These are phyloP conservation scores for Aspergillus homomorphus DNA, from an alignment of 495 filamentous ascomycete species.

Conservation along the genomic window DNA sequence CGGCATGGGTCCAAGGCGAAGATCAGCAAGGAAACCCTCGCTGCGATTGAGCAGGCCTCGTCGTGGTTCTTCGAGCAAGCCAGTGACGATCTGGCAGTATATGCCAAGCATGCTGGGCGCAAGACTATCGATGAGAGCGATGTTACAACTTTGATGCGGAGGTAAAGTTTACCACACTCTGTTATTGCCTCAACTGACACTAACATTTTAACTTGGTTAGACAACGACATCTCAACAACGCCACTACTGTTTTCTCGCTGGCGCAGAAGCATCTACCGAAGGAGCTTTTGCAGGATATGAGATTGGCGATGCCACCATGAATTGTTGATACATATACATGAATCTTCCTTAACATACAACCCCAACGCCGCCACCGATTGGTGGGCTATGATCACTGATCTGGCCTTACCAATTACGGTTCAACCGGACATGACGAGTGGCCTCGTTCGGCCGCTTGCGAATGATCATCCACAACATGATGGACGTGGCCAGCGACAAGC, in stretches of 20 bases:
- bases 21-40: slow-evolving; percentile 68
- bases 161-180: slow-evolving; percentile 46
- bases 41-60: slow-evolving; percentile 70
- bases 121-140: slow-evolving; percentile 85
- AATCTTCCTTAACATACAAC: slow-evolving; percentile 11
- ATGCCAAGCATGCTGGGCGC: slow-evolving; percentile 76
- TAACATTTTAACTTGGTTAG: slow-evolving; percentile 55
- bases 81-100: slow-evolving; percentile 72
- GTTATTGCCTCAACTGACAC: slow-evolving; percentile 20
- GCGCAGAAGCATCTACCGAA: slow-evolving; percentile 78
- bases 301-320: slow-evolving; percentile 61
- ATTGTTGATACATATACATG: slow-evolving; percentile 15
- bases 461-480: slow-evolving; percentile 96
- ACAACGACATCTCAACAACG: slow-evolving; percentile 70
- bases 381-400: slow-evolving; percentile 12
- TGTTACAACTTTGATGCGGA: slow-evolving; percentile 74
- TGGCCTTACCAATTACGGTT: slow-evolving; percentile 84
- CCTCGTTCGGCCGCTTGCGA: slow-evolving; percentile 73
- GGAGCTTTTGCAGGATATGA: slow-evolving; percentile 77
- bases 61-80: slow-evolving; percentile 89
- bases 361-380: slow-evolving; percentile 26
- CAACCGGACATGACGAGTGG: slow-evolving; percentile 69
- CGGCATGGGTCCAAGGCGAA: slow-evolving; percentile 58
- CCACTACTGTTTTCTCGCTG: slow-evolving; percentile 76
- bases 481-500: slow-evolving; percentile 77